These are phyloP conservation scores for Lactarius sanguifluus DNA, from an alignment of 768 basidiomycete species.

Conservation along the genomic window DNA sequence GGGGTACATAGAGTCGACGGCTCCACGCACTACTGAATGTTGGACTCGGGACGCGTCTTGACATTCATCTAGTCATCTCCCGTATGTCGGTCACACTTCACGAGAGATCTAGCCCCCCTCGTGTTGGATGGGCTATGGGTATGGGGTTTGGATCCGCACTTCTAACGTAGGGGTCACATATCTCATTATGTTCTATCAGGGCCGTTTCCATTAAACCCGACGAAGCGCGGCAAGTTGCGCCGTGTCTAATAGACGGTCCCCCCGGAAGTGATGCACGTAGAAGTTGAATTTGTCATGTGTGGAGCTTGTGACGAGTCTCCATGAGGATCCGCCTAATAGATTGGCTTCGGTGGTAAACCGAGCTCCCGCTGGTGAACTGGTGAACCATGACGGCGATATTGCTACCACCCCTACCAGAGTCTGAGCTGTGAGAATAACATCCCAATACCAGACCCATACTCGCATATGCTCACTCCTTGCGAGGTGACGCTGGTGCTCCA, in stretches of 20 bases:
- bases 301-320: neutral
- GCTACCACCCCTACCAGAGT: neutral
- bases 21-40: neutral
- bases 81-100: neutral
- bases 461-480: neutral
- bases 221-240: neutral
- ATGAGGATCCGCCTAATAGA: neutral
- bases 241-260: neutral
- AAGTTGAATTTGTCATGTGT: neutral
- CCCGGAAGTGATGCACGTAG: neutral
- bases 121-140: neutral
- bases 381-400: neutral
- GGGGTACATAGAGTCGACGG: neutral
- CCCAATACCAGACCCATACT: neutral
- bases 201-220: neutral
- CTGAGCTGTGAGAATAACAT: neutral
- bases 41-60: neutral
- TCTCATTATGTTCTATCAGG: no score
- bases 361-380: neutral
- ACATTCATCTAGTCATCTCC: neutral
- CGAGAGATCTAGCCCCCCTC: neutral
- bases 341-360: neutral
- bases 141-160: neutral
- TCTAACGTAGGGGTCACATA: neutral
- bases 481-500: neutral